Evolutionary conservation across 192 early-diverging fungal species (phyloP).

Genomic region (Coemansia sp.): DNA sequence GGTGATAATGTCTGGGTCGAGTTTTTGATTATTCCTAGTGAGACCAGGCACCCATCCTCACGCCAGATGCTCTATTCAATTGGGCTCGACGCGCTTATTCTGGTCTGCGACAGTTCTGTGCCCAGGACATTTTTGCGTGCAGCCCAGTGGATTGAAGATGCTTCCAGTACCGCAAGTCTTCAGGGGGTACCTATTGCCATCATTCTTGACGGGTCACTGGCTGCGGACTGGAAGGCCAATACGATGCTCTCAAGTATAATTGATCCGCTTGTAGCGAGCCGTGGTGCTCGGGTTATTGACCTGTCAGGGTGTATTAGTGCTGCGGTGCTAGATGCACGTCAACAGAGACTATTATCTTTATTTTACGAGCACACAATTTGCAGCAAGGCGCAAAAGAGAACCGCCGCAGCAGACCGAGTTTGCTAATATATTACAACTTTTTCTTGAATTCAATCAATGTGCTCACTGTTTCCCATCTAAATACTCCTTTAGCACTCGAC

Average conservation of each 20-base stretch:
- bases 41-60: slow-evolving; percentile 40
- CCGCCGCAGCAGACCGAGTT: neutral
- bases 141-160: slow-evolving; percentile 52
- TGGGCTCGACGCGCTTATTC: slow-evolving; percentile 38
- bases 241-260: slow-evolving; percentile 17
- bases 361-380: slow-evolving; percentile 18
- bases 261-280: slow-evolving; percentile 28
- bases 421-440: neutral
- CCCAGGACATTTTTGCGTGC: slow-evolving; percentile 37
- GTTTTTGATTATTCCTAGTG: slow-evolving; percentile 44
- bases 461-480: slow-evolving; percentile 1
- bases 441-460: neutral
- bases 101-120: slow-evolving; percentile 41
- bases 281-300: slow-evolving; percentile 29
- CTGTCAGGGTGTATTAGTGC: slow-evolving; percentile 32
- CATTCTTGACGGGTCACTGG: slow-evolving; percentile 34
- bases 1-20: slow-evolving; percentile 35
- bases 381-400: slow-evolving; percentile 5
- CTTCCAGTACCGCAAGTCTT: slow-evolving; percentile 1
- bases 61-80: slow-evolving; percentile 51
- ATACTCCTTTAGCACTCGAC: slow-evolving; percentile 57
- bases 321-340: slow-evolving; percentile 12
- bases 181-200: slow-evolving; percentile 30
- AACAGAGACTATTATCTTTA: slow-evolving; percentile 5
- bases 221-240: slow-evolving; percentile 30